Base-by-base conservation (phyloP, 2,329 filamentous ascomycete species). In the Arthrobotrys iridis region DNA sequence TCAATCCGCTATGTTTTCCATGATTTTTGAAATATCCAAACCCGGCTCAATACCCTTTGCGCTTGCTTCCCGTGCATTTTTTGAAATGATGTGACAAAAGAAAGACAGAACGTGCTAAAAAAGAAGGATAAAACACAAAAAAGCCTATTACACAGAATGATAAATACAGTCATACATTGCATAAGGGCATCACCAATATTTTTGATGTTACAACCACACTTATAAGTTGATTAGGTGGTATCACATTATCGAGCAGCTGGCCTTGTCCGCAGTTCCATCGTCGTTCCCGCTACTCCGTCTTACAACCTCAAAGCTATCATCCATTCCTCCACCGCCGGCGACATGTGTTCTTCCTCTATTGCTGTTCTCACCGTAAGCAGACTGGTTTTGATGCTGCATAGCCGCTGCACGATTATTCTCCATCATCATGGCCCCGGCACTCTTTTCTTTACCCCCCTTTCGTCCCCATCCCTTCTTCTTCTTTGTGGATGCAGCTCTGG, bases 401-500 rank as follows among this genome's bases (percentile, higher is more conserved):
- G 28, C 48, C 1, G 48, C 70, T 46, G 40, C 67, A 11, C 55
- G 41, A 13, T 60, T 57, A 24, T 68, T 70, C 45, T 70, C 57
- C 30, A 48, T 60, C 65, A 67, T 33, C 70, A 68, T 58, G 15
- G 40, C 62, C 46, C 57, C 37, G 3, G 30, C 64, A 24, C 64
- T 37, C 40, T 72, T 74, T 43, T 78, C 77, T 11, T 65, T 77
- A 6, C 22, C 67, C 35, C 45, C 58, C 18, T 59, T 64, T 30
- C 55, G 63, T 43, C 77, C 78, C 59, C 72, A 74, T 5, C 77
- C 71, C 48, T 70, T 77, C 66, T 75, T 77, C 59, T 74, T 77
- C 37, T 77, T 77, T 43, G 77, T 77, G 5, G 62, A 72, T 5
- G 78, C 77, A 37, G 79, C 78, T 33, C 76, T 74, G n/a, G 76